Evolutionary conservation across 208 protist species (phyloP).

Genomic region (Acanthamoeba sp.): DNA sequence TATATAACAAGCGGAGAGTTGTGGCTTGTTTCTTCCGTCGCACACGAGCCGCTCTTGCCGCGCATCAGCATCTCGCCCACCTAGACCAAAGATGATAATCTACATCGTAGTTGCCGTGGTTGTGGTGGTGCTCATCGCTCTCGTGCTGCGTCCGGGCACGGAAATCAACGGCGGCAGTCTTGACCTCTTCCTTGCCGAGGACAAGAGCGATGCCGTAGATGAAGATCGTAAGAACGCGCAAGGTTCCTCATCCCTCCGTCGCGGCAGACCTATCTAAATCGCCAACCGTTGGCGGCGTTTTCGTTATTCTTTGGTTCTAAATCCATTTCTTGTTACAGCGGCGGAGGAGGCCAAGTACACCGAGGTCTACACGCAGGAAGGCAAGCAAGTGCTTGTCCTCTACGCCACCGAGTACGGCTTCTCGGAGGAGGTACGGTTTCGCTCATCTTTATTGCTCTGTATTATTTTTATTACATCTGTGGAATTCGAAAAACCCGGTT

Average conservation of each 20-base stretch:
- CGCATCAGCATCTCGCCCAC: too few species aligned
- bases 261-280: too few species aligned
- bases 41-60: neutral
- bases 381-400: constrained; percentile 44
- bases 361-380: constrained; percentile 50
- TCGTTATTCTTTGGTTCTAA: constrained; percentile 24
- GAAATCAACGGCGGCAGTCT: constrained; percentile 44
- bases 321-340: neutral
- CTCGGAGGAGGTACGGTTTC: constrained; percentile 7
- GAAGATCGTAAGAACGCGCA: neutral
- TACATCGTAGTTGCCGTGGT: constrained; percentile 27
- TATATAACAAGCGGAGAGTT: neutral
- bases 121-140: neutral
- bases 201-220: neutral
- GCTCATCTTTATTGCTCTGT: neutral
- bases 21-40: neutral
- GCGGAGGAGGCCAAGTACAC: constrained; percentile 29
- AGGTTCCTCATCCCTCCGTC: neutral
- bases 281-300: too few species aligned
- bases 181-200: neutral
- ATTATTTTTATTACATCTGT: neutral
- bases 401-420: constrained; percentile 66
- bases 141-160: constrained; percentile 33
- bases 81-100: neutral
- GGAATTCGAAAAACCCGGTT: neutral